Percentiles rank a stretch among this genome's conserved stretches.
Conservation (phyloP, 345 rosid species). For the Reutealis trisperma region DNA sequence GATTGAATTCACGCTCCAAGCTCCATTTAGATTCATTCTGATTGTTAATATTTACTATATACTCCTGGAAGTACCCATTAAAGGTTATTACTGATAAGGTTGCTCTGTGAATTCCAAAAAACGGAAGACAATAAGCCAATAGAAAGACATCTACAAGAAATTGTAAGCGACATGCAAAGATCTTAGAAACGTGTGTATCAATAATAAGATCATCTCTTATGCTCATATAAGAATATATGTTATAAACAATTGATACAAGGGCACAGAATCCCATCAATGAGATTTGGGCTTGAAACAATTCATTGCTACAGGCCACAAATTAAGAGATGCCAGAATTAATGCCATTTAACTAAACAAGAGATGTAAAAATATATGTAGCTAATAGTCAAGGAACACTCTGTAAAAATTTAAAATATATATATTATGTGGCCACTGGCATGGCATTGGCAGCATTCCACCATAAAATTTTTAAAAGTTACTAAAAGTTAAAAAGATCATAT, state of each 20-base stretch:
- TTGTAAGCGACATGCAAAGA: not conserved
- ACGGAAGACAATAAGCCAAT: slow-evolving; percentile 9
- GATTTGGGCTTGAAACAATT: not conserved
- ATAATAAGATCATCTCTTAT: not conserved
- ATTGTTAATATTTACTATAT: slow-evolving; percentile 46
- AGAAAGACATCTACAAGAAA: not conserved
- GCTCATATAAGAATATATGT: not conserved
- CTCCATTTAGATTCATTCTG: slow-evolving; percentile 65
- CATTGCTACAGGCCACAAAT: not conserved
- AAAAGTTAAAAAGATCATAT: too few species aligned
- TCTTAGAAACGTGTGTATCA: not conserved
- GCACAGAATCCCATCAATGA: not conserved
- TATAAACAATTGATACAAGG: not conserved
- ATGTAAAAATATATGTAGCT: too few species aligned
- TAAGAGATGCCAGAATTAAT: not conserved
- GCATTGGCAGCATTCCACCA: not conserved
- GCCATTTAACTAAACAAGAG: not conserved
- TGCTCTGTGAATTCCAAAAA: slow-evolving; percentile 47
- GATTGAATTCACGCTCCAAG: slow-evolving; percentile 69
- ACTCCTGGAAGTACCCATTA: slow-evolving; percentile 81
- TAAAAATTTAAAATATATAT: too few species aligned
- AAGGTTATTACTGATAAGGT: slow-evolving; percentile 61
- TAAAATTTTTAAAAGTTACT: too few species aligned
- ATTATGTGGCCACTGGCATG: not conserved
- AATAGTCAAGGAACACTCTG: too few species aligned